Evolutionary conservation across 2,329 filamentous ascomycete genomes (phyloP).

Genomic region (Colletotrichum sp.): DNA sequence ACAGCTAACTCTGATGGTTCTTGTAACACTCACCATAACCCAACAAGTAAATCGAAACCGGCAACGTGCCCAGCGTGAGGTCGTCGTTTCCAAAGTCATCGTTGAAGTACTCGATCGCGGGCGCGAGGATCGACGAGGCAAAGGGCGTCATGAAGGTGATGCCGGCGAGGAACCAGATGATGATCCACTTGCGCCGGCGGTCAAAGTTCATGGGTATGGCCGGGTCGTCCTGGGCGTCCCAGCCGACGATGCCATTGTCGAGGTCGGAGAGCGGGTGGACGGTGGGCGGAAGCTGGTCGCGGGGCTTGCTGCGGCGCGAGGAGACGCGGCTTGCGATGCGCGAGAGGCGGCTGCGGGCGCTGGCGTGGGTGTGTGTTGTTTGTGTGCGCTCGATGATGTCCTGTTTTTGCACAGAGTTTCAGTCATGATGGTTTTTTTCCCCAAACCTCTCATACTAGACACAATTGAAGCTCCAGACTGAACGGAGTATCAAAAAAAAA

Average conservation of each 20-base stretch:
- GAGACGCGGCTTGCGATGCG: conserved; percentile 27
- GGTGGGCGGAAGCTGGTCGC: conserved; percentile 36
- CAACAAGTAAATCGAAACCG: conserved; percentile 67
- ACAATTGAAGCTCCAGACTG: not conserved
- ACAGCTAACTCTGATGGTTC: not conserved
- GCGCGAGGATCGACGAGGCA: conserved; percentile 65
- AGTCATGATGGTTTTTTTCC: not conserved
- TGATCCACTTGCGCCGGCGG: conserved; percentile 60
- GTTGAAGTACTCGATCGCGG: conserved; percentile 49
- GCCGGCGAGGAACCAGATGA: conserved; percentile 58
- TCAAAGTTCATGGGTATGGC: conserved; percentile 65
- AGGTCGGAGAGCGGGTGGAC: conserved; percentile 56
- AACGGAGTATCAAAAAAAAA: not conserved
- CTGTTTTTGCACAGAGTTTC: not conserved
- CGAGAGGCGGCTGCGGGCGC: conserved; percentile 28
- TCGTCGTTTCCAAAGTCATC: conserved; percentile 49
- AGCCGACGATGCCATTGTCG: conserved; percentile 59
- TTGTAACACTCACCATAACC: conserved; percentile 46
- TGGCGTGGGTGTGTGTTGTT: conserved; percentile 18
- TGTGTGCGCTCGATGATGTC: not conserved
- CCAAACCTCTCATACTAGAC: not conserved
- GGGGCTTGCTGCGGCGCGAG: conserved; percentile 24
- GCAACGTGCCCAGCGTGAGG: conserved; percentile 52
- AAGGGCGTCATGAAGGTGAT: conserved; percentile 72
- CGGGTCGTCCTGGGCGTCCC: conserved; percentile 64